Base-by-base conservation (phyloP, 192 early-diverging fungal genomes). In the Martensiomyces pterosporus region DNA sequence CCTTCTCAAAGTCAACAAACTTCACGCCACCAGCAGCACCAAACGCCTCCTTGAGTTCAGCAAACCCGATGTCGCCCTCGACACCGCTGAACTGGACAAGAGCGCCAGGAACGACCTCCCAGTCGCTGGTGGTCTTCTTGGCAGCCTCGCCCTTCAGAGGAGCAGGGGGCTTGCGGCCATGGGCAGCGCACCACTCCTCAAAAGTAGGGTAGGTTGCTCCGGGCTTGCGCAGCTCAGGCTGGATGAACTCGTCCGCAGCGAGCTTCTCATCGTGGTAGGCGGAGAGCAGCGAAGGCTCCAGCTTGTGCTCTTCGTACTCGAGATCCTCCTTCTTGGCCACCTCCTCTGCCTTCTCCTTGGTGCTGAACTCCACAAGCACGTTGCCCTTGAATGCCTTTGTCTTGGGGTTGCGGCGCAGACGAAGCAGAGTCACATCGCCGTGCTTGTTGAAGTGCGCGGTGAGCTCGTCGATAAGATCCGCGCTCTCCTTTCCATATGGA, bases 371-470 rank as follows among this genome's bases (percentile, higher is more conserved):
- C 2, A 75, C 64, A 24, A 75, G 26, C 7, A 64, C 38, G 37
- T 67, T 75, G 41, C 71, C 71, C 60, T 75, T 75, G 65, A 75
- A 75, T 24, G 47, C 60, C 56, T 60, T 63, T 21, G 64, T 60
- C 49, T 53, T 51, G 16, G 64, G 71, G 60, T 75, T 75, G 36
- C 64, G 59, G 12, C 71, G 71, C 57, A 67, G 24, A 24, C 71
- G 71, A 51, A 75, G 24, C 16, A 67, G 49, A 43, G 32, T 26
- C 24, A 67, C 60, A 3, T 49, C 39, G 46, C 57, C 64, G 2
- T 29, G 15, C 42, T 33, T 16, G 33, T 39, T 26, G 29, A 67
- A 64, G 39, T 41, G 55, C 52, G 24, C 48, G 4, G 65, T 68
- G 43, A 75, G 55, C 24, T 50, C 45, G n/a, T 67, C 65, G 16